Evolutionary conservation across 163 green algal genomes (phyloP).

Genomic region (Coccomyxa subellipsoidea): DNA sequence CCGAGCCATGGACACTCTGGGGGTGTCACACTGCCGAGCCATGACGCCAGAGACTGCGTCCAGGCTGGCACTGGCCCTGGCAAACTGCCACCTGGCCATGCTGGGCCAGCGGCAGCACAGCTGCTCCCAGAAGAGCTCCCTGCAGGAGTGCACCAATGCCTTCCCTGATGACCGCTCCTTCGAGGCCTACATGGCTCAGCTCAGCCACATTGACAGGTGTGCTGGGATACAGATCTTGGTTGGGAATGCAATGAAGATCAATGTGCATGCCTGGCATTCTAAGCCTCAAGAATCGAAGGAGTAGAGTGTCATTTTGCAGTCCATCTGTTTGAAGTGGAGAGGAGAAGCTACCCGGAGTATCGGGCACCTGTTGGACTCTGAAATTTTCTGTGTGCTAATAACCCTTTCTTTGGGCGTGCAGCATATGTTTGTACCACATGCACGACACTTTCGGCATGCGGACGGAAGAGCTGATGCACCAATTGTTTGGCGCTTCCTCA

Average conservation of each 20-base stretch:
- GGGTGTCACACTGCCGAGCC: neutral
- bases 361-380: no score
- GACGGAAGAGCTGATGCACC: neutral
- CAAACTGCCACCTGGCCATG: conserved; percentile 2
- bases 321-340: no score
- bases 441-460: neutral
- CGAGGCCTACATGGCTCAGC: neutral
- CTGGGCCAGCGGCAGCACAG: neutral
- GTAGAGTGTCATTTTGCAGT: no score
- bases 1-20: neutral
- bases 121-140: neutral
- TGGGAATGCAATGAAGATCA: no score
- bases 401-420: neutral
- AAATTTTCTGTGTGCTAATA: neutral
- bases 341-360: no score
- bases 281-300: no score
- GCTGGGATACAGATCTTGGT: neutral
- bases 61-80: neutral
- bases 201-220: conserved; percentile 2
- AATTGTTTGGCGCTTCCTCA: neutral
- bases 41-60: neutral
- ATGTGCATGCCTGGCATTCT: no score
- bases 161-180: neutral
- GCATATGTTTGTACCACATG: conserved; percentile 6
- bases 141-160: neutral